A percentile compares a stretch with the other conserved stretches of the same genome.
phyloP scores from a whole-genome alignment of 306 rosid species.

The Oxytropis ochrocephala region DNA sequence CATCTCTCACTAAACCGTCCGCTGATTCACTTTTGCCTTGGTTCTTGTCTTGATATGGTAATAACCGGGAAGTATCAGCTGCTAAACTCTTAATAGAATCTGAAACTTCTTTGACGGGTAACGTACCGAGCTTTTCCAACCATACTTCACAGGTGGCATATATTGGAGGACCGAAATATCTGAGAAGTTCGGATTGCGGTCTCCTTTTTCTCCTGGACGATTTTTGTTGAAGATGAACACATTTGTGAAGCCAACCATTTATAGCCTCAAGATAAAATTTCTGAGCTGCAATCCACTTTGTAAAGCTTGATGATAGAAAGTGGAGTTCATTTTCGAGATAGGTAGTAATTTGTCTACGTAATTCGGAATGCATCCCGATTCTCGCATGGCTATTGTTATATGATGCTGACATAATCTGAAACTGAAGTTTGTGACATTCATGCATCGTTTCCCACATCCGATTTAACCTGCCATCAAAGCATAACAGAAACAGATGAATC shows the following conservation, averaged over 20 bases:
- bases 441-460: conserved; percentile 94
- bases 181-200: conserved; percentile 10
- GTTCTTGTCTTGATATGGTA: conserved; percentile 69
- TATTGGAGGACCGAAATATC: conserved; percentile 59
- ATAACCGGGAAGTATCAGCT: conserved; percentile 45
- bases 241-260: conserved; percentile 71
- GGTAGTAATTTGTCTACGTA: conserved; percentile 50
- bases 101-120: conserved; percentile 47
- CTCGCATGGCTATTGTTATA: conserved; percentile 44
- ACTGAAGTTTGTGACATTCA: conserved; percentile 81
- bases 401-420: conserved; percentile 54
- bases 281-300: conserved; percentile 82
- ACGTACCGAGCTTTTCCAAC: conserved; percentile 38
- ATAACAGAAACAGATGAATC: conserved; percentile 23
- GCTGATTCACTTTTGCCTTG: conserved; percentile 50
- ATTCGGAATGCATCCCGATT: conserved; percentile 55
- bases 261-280: conserved; percentile 60
- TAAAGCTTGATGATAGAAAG: conserved; percentile 50
- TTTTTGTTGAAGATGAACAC: conserved; percentile 44
- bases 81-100: conserved; percentile 64
- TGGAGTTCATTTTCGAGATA: conserved; percentile 70
- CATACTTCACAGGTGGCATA: conserved; percentile 54
- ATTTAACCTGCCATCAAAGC: conserved; percentile 46
- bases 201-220: conserved; percentile 49
- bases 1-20: conserved; percentile 39